Base-by-base conservation (phyloP, 345 rosid genomes). In the Salix viminalis region DNA sequence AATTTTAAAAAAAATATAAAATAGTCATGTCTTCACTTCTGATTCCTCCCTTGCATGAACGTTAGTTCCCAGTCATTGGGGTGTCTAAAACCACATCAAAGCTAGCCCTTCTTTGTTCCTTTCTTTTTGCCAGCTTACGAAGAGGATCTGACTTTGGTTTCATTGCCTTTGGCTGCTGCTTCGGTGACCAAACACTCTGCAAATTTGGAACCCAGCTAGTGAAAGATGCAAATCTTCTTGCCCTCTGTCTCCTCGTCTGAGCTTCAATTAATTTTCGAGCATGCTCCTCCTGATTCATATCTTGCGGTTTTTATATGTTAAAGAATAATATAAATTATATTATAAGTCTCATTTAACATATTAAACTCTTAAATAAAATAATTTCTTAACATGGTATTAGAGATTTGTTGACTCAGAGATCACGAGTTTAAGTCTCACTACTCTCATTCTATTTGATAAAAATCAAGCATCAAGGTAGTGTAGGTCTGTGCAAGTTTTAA, bases 141-240 rank as follows among this genome's bases (percentile, higher is more conserved):
- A 69, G 65, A 76, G 69, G 65, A 71, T 84, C 82, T 6, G 82
- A 60, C 81, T 79, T 86, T 14, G 30, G 42, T 72, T 86, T 88
- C 76, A 9, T 68, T 7, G 87, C 62, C 58, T 77, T 83, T 0
- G 68, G 75, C 75, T 87, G 92, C 85, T 91, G 92, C 86, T 91
- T 93, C 26, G 98, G 95, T 36, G 94, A 97, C 97, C 98, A 96
- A 65, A 96, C 97, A 84, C 92, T 86, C 81, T 85, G 93, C 76
- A 96, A 86, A 84, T 96, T 94, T 21, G 97, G 98, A 82, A 82
- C 83, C 93, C 97, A 87, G 72, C 92, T 96, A 16, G 96, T 88
- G 83, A 89, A 90, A 67, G 94, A 90, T 65, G 96, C 85, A 79
- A 92, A 89, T 65, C 94, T 87, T 70, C 90, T 83, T 75, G 97